Percentiles rank a stretch among this genome's conserved stretches.
phyloP scores from a whole-genome alignment of 352 stramenopile species.

The Phytophthora meadii region DNA sequence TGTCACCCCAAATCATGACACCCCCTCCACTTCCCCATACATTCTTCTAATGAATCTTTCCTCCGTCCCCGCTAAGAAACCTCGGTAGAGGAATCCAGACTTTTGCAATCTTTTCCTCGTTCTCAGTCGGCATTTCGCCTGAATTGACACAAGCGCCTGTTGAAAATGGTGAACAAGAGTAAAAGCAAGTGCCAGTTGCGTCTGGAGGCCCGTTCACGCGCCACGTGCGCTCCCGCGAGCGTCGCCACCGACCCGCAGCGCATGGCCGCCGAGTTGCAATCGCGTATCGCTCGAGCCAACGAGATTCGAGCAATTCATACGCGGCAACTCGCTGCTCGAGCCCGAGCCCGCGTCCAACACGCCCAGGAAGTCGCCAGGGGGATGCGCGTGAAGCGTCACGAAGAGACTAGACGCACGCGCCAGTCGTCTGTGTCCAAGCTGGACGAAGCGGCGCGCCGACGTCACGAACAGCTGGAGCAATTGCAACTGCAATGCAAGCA shows the following conservation, averaged over 20 bases:
- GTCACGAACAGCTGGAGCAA: conserved; percentile 47
- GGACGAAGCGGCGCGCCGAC: conserved; percentile 54
- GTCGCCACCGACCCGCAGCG: not conserved
- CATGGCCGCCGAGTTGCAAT: conserved; percentile 37
- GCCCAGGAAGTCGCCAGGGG: conserved; percentile 61
- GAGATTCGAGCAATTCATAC: conserved; percentile 52
- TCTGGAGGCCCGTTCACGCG: conserved; percentile 61
- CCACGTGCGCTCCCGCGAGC: conserved; percentile 16
- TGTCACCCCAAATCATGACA: not conserved
- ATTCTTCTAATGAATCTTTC: not conserved
- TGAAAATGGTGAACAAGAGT: conserved; percentile 51
- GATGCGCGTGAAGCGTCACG: conserved; percentile 56
- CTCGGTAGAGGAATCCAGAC: conserved; percentile 14
- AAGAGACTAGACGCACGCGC: conserved; percentile 43
- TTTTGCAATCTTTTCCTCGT: conserved; percentile 14
- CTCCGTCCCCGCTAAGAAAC: conserved; percentile 12
- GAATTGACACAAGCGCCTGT: not conserved
- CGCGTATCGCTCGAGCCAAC: conserved; percentile 57
- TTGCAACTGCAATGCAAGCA: conserved; percentile 58
- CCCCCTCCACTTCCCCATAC: conserved; percentile 1
- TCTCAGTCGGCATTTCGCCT: conserved; percentile 68
- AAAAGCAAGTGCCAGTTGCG: conserved; percentile 81
- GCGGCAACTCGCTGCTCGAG: conserved; percentile 46
- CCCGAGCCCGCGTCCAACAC: conserved; percentile 61
- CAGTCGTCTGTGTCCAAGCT: conserved; percentile 50